These are phyloP conservation scores for barrel medic (Medicago truncatula) DNA, from an alignment of 306 rosid genomes.

Conservation along the genomic window DNA sequence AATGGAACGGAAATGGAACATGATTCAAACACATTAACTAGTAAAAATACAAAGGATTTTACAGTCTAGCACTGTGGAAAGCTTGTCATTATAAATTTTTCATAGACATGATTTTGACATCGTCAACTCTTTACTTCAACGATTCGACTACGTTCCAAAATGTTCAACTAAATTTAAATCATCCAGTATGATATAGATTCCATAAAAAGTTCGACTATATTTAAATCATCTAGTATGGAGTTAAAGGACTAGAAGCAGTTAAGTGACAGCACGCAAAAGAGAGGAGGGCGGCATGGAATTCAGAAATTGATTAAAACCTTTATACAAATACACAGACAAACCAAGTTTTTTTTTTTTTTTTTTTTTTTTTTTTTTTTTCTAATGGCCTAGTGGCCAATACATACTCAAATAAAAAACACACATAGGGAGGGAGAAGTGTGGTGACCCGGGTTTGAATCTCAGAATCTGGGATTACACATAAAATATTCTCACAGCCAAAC, in stretches of 20 bases:
- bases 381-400: too few species aligned
- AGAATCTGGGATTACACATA: too few species aligned
- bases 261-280: constrained; percentile 3
- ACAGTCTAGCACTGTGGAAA: neutral
- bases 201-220: neutral
- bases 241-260: neutral
- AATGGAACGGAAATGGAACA: neutral
- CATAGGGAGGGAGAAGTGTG: too few species aligned
- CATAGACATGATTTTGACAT: neutral
- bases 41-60: neutral
- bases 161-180: neutral
- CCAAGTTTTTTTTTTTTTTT: too few species aligned
- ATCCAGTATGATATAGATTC: constrained; percentile 6
- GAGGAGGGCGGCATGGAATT: neutral
- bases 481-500: too few species aligned
- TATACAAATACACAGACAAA: neutral
- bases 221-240: neutral
- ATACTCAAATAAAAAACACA: too few species aligned
- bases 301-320: neutral
- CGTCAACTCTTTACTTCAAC: constrained; percentile 14
- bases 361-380: too few species aligned
- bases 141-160: constrained; percentile 8
- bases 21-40: neutral
- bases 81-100: neutral
- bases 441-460: too few species aligned